phyloP scores from a whole-genome alignment of 257 asterid genomes.

The Cordia subcordata region DNA sequence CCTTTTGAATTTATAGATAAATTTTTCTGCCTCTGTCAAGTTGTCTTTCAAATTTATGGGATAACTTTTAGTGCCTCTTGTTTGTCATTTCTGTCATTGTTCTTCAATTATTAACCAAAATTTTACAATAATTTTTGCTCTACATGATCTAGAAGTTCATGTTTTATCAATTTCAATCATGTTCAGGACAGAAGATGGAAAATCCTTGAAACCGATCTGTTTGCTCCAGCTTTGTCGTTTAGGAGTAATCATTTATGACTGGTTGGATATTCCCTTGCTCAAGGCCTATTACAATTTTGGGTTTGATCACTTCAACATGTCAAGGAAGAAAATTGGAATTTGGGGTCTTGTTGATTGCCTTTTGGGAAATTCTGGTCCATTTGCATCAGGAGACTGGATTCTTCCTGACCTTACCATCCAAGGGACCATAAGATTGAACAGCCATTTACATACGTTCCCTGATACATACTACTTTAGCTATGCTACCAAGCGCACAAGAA shows the following conservation, averaged over 20 bases:
- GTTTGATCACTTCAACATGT: slow-evolving; percentile 89
- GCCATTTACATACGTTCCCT: slow-evolving; percentile 59
- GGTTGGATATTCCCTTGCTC: slow-evolving; percentile 84
- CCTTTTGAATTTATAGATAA: too few relatives aligned
- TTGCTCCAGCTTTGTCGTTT: slow-evolving; percentile 84
- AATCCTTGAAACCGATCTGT: slow-evolving; percentile 64
- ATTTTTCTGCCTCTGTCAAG: too few relatives aligned
- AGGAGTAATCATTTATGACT: slow-evolving; percentile 78
- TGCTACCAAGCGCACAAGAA: slow-evolving; percentile 75
- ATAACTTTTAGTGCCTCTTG: too few relatives aligned
- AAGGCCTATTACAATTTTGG: slow-evolving; percentile 85
- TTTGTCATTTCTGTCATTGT: background rate
- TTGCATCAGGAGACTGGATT: slow-evolving; percentile 91
- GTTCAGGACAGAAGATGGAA: slow-evolving; percentile 82
- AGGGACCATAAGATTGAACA: slow-evolving; percentile 69
- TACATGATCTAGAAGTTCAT: too few relatives aligned
- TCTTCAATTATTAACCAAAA: background rate
- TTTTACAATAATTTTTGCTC: background rate
- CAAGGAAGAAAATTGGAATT: slow-evolving; percentile 65
- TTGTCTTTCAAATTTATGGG: too few relatives aligned
- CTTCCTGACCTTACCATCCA: slow-evolving; percentile 91
- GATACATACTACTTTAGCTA: slow-evolving; percentile 91
- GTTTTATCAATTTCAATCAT: background rate
- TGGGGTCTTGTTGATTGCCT: slow-evolving; percentile 82
- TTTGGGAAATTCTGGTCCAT: slow-evolving; percentile 75